Base-by-base conservation (phyloP, 768 basidiomycete species). In the Dentipellis sp. region DNA sequence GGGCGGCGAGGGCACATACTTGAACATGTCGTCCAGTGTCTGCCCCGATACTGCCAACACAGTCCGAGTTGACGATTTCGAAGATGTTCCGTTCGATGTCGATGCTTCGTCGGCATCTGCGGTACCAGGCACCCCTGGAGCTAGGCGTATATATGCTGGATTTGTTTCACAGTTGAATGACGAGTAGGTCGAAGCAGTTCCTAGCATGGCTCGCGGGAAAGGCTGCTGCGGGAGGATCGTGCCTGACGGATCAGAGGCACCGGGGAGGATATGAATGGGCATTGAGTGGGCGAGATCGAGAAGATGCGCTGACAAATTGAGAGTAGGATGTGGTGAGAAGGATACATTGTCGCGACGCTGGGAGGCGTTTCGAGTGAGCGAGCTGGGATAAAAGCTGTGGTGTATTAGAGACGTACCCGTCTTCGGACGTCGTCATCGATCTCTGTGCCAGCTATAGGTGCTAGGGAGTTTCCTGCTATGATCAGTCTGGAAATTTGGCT, bases 11-110 rank as follows among this genome's bases (percentile, higher is more conserved):
- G 81, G 78, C 42, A 98, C 74, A 70, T 99, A 99, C 67, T 92
- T 94, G 78, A 83, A 92, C 73, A 98, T 87, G 66, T 99, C 97
- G 67, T 97, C 88, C 19, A 98, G 65, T 5, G 94, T 88, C 68
- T 99, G 97, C 5, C 97, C 97, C 22, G 91, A 88, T 53, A 88
- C 88, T n/a, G 86, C 80, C 40, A 99, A 73, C 46, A 97, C 71
- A 21, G 83, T 87, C 56, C 81, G 76, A 50, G 71, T 66, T 39
- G 38, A 67, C 53, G 56, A 47, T 40, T 58, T 52, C 23, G 55
- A 16, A 6, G 22, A 23, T 14, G 53, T 37, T 10, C 47, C 39
- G 55, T 49, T 55, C 35, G 60, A 55, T 45, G 59, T 38, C 1
- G 62, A 58, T 3, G 54, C 53, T 39, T 55, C 54, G 54, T 54